phyloP scores from a whole-genome alignment of 805 yeast species.

The Metschnikowia lochheadii region DNA sequence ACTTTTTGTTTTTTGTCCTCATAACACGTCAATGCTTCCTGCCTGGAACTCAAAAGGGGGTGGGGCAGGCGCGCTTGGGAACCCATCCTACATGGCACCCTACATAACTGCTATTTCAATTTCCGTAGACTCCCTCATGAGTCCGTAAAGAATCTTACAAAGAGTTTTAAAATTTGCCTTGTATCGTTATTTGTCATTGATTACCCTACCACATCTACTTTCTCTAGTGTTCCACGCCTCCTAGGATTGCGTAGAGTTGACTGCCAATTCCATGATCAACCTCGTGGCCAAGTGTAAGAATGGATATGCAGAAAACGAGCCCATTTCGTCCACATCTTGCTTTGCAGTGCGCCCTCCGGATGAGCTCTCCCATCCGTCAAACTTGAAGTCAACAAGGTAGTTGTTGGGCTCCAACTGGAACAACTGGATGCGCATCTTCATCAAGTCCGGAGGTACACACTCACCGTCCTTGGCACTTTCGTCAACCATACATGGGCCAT shows the following conservation, averaged over 20 bases:
- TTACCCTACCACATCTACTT: background rate
- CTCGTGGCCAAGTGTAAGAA: conserved; percentile 89
- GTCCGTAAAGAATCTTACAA: background rate
- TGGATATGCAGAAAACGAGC: conserved; percentile 93
- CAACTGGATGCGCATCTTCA: conserved; percentile 96
- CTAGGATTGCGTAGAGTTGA: conserved; percentile 43
- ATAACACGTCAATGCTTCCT: background rate
- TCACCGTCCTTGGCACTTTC: conserved; percentile 21
- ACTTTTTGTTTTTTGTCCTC: too few species aligned
- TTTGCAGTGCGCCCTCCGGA: conserved; percentile 28
- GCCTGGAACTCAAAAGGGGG: background rate
- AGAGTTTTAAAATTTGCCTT: background rate
- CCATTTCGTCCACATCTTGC: conserved; percentile 60
- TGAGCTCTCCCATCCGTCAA: conserved; percentile 88
- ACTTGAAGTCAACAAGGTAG: conserved; percentile 93
- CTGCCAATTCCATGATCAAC: conserved; percentile 94
- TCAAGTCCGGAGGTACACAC: conserved; percentile 59
- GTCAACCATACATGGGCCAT: conserved; percentile 31
- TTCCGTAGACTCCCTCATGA: background rate
- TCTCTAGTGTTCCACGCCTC: background rate
- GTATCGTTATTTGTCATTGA: background rate
- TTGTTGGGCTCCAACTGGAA: conserved; percentile 95
- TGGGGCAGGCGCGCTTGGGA: background rate
- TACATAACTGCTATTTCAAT: too few species aligned
- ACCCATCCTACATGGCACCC: too few species aligned